Evolutionary conservation across 176 grass and related monocot species (phyloP).

Genomic region (Leersia perrieri): DNA sequence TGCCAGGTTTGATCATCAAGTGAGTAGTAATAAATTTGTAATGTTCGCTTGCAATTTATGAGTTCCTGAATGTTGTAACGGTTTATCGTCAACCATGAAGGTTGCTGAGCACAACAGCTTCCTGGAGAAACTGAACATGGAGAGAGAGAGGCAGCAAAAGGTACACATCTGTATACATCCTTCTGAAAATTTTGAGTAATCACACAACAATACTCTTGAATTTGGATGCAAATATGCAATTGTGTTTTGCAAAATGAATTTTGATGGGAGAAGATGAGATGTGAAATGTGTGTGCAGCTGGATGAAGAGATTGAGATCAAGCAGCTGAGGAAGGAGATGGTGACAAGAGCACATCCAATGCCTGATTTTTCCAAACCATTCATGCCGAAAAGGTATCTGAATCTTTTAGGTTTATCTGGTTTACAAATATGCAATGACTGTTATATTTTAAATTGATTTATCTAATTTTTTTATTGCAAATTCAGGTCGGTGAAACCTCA

Average conservation of each 20-base stretch:
- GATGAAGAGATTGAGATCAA: constrained; percentile 65
- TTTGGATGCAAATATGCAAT: background rate
- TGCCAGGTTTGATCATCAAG: constrained; percentile 67
- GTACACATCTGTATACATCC: background rate
- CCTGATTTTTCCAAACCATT: constrained; percentile 79
- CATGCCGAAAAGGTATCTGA: constrained; percentile 60
- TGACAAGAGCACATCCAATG: constrained; percentile 73
- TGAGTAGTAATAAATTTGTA: constrained; percentile 48
- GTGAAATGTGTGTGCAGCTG: background rate
- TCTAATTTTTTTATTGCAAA: background rate
- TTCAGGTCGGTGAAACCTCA: constrained; percentile 54
- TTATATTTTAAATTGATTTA: background rate
- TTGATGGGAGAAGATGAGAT: background rate
- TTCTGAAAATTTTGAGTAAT: background rate
- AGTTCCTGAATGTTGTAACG: background rate
- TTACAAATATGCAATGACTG: background rate
- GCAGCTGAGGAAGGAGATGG: constrained; percentile 60
- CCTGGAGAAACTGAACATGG: constrained; percentile 54
- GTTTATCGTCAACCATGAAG: constrained; percentile 32
- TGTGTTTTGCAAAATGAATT: background rate
- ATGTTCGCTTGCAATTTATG: background rate
- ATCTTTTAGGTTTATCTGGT: background rate
- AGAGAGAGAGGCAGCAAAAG: constrained; percentile 67
- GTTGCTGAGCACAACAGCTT: constrained; percentile 52
- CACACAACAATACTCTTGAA: background rate